phyloP scores from a whole-genome alignment of 148 eudicot species.

The Amaranthus hypochondriacus region DNA sequence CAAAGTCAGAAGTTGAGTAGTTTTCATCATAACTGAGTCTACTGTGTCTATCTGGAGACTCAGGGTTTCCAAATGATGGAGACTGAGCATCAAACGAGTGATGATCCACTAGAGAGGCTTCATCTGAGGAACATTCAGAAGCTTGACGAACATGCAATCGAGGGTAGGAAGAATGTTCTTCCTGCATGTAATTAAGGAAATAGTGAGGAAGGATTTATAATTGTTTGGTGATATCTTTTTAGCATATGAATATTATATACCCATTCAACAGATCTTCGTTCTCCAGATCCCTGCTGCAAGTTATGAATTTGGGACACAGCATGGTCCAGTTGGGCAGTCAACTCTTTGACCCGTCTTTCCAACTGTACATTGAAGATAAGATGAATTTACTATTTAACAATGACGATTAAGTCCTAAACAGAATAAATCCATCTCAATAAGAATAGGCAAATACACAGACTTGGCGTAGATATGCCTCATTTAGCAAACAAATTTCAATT shows the following conservation, averaged over 20 bases:
- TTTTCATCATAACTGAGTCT: conserved; percentile 60
- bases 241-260: conserved; percentile 23
- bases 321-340: conserved; percentile 64
- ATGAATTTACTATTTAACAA: conserved; percentile 1
- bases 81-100: conserved; percentile 32
- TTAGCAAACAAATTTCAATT: conserved; percentile 2
- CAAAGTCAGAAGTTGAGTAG: conserved; percentile 42
- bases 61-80: conserved; percentile 34
- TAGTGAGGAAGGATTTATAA: conserved; percentile 9
- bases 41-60: conserved; percentile 52
- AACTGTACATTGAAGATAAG: conserved; percentile 41
- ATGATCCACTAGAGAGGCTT: conserved; percentile 37
- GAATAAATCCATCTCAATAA: background rate
- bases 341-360: conserved; percentile 64
- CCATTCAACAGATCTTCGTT: conserved; percentile 39
- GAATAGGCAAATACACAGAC: background rate
- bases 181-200: conserved; percentile 39
- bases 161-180: conserved; percentile 41
- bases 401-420: background rate
- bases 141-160: conserved; percentile 48
- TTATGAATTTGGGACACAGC: conserved; percentile 75
- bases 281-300: conserved; percentile 44
- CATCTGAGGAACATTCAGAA: conserved; percentile 37
- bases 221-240: background rate
- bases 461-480: background rate